These are phyloP conservation scores for Pseudogymnoascus sp. DNA, from an alignment of 2,329 filamentous ascomycete species.

Conservation along the genomic window DNA sequence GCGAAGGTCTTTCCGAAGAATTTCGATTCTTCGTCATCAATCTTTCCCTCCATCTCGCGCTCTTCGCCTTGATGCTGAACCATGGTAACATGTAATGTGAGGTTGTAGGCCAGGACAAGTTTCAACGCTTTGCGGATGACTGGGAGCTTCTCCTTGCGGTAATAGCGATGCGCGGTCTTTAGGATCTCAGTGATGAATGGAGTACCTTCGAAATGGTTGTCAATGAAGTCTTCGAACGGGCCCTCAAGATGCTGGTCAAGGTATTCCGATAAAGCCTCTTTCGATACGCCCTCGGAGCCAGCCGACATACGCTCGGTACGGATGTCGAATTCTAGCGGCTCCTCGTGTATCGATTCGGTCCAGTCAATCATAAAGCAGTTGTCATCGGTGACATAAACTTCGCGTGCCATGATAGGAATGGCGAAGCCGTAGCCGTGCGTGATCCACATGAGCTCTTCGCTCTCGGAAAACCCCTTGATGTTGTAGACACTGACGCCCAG, in stretches of 20 bases:
- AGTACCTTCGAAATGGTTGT: constrained; percentile 93
- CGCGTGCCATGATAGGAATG: constrained; percentile 84
- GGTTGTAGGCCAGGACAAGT: constrained; percentile 89
- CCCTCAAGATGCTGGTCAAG: constrained; percentile 91
- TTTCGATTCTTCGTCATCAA: constrained; percentile 78
- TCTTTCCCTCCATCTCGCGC: constrained; percentile 69
- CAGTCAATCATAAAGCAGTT: constrained; percentile 91
- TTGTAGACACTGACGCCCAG: constrained; percentile 87
- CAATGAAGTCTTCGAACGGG: constrained; percentile 86
- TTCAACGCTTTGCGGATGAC: constrained; percentile 94
- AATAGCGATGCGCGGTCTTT: constrained; percentile 92
- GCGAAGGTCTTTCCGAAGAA: constrained; percentile 86
- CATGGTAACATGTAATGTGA: constrained; percentile 91
- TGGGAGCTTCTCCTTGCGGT: constrained; percentile 76
- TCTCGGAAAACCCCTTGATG: constrained; percentile 73
- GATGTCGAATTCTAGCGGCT: constrained; percentile 74
- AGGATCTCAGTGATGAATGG: constrained; percentile 92
- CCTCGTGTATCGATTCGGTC: constrained; percentile 73
- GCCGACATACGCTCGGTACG: constrained; percentile 85
- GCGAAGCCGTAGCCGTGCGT: constrained; percentile 94
- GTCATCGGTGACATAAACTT: constrained; percentile 86
- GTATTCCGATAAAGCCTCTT: constrained; percentile 77
- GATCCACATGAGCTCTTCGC: constrained; percentile 74
- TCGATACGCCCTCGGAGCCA: constrained; percentile 79
- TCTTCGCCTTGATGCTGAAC: constrained; percentile 83